Evolutionary conservation across 345 rosid genomes (phyloP).

Genomic region (Geranium brycei): DNA sequence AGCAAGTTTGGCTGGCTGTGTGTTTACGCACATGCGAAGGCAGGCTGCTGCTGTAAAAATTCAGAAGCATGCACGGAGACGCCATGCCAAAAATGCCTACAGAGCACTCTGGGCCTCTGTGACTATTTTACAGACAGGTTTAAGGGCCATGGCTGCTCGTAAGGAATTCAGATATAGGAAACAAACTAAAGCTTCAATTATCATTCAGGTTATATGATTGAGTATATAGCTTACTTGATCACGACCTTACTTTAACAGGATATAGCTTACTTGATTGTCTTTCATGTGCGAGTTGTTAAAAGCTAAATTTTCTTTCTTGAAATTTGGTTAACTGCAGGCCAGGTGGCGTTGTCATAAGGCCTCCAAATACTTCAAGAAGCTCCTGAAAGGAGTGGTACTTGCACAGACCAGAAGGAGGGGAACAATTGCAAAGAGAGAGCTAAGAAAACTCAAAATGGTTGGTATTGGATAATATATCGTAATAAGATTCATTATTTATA

Average conservation of each 20-base stretch:
- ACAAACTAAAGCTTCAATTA: constrained; percentile 10
- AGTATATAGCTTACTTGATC: neutral
- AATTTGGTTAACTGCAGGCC: constrained; percentile 14
- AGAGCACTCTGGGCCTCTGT: constrained; percentile 11
- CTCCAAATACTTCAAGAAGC: constrained; percentile 22
- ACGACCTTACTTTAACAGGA: neutral
- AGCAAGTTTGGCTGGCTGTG: constrained; percentile 15
- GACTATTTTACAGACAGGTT: constrained; percentile 15
- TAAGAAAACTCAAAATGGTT: constrained; percentile 33
- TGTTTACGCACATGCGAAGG: constrained; percentile 11
- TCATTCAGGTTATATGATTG: constrained; percentile 13
- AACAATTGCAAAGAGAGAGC: constrained; percentile 28
- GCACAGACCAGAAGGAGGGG: constrained; percentile 33
- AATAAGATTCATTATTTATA: too few species aligned
- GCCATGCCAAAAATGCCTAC: constrained; percentile 10
- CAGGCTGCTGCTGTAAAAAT: constrained; percentile 15
- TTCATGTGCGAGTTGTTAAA: neutral
- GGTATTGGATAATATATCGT: neutral
- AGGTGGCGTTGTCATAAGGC: constrained; percentile 24
- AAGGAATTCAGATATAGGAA: constrained; percentile 15
- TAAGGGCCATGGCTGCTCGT: constrained; percentile 15
- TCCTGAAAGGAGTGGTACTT: constrained; percentile 18
- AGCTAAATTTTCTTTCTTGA: neutral
- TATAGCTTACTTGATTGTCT: neutral
- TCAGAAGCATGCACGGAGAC: constrained; percentile 14